Conservation (phyloP, 228 moss, liverwort and hornwort genomes). For the Sphagnum magellanicum region DNA sequence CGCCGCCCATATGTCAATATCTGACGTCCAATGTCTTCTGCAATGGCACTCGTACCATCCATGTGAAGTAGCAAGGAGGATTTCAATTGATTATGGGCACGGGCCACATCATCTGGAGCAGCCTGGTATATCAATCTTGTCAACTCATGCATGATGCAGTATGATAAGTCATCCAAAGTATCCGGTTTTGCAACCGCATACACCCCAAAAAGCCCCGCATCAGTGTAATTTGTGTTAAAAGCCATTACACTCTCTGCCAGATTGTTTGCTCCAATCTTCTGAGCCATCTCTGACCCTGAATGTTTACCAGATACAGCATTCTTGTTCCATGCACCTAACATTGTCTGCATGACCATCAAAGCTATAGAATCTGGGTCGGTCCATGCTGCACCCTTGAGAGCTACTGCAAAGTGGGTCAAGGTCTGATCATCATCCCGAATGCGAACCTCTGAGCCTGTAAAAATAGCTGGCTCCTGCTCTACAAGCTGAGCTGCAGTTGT, state of each 20-base stretch:
- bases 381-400: constrained; percentile 91
- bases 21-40: constrained; percentile 98
- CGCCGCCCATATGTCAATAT: constrained; percentile 87
- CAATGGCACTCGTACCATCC: constrained; percentile 83
- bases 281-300: constrained; percentile 91
- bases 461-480: constrained; percentile 56
- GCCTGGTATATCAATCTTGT: constrained; percentile 73
- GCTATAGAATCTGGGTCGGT: constrained; percentile 90
- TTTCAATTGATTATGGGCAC: constrained; percentile 92
- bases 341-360: constrained; percentile 92
- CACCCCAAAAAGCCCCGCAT: constrained; percentile 82
- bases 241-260: constrained; percentile 91
- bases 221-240: constrained; percentile 88
- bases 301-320: constrained; percentile 76
- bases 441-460: constrained; percentile 93
- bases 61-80: constrained; percentile 72
- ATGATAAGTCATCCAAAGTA: constrained; percentile 52
- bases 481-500: constrained; percentile 66
- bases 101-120: constrained; percentile 78
- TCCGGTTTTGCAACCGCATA: constrained; percentile 85
- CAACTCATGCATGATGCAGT: constrained; percentile 86
- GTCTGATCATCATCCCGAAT: constrained; percentile 87
- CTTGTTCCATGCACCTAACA: constrained; percentile 91
- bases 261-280: constrained; percentile 79
- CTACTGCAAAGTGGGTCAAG: constrained; percentile 71